Base-by-base conservation (phyloP, 176 grass and related monocot genomes). In the Saccharum officinarum region DNA sequence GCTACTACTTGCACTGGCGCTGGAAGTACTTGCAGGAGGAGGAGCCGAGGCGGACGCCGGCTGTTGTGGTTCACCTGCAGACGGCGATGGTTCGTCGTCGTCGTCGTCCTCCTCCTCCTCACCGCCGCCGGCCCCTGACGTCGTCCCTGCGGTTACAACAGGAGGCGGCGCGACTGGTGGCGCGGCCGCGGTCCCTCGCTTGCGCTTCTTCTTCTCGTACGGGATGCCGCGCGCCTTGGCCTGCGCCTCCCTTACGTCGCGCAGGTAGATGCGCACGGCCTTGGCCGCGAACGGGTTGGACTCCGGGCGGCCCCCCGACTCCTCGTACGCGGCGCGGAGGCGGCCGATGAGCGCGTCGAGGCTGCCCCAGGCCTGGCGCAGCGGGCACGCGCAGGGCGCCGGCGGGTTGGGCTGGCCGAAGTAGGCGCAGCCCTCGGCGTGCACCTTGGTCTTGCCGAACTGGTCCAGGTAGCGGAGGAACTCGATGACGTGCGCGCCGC, bases 391-490 rank as follows among this genome's bases (percentile, higher is more conserved):
- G 40, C 92, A 95, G 0, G 92, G 86, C 4, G 80, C 84, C 31
- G 92, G 86, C 23, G 90, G 95, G 57, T 84, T 89, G 2, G 92
- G 92, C 73, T 93, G 82, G 20, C 92, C 92, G 64, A 97, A 97
- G 90, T 89, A 87, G 64, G 88, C 70, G 86, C 95, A 97, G 17
- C 77, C 89, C 18, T 91, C 88, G n/a, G 28, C 86, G 87, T 97
- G 95, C 16, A 97, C 95, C 83, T 92, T 97, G 25, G 95, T 97
- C 92, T 97, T 97, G 55, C 95, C 95, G 71, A 97, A 97, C 88
- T 95, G 92, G 74, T 97, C 95, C 15, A 97, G 82, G 82, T 97
- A 97, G 33, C 83, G 87, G 20, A 97, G 82, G 90, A 97, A 97
- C 81, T 97, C 95, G 40, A 97, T 91, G 26, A 97, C 95, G 67